Conservation (phyloP, 352 stramenopile genomes). For the Peronospora farinosa region DNA sequence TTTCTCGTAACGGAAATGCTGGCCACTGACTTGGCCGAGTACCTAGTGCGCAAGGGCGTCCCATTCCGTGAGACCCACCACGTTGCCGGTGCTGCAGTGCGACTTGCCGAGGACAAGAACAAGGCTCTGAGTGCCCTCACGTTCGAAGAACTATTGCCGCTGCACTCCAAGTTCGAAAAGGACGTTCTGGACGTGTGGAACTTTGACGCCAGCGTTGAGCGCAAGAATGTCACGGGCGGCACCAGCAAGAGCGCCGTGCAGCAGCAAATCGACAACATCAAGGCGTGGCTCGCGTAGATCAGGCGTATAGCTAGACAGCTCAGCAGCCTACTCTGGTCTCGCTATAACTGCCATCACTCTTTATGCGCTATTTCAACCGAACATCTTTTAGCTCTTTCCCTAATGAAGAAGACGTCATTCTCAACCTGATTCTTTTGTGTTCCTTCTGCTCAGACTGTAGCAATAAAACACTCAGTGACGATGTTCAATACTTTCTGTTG, state of each 20-base stretch:
- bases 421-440: too few relatives aligned
- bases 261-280: constrained; percentile 75
- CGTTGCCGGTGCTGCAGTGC: constrained; percentile 91
- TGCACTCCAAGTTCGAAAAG: constrained; percentile 86
- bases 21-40: constrained; percentile 97
- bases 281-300: constrained; percentile 51
- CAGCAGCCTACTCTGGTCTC: background rate
- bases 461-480: background rate
- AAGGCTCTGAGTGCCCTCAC: constrained; percentile 83
- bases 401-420: constrained; percentile 5
- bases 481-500: background rate
- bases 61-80: constrained; percentile 99
- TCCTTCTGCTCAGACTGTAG: background rate
- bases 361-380: background rate
- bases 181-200: constrained; percentile 88
- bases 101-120: constrained; percentile 86
- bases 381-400: constrained; percentile 7
- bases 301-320: background rate
- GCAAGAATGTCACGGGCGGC: constrained; percentile 85
- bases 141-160: constrained; percentile 82
- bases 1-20: constrained; percentile 98
- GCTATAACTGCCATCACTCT: background rate
- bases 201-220: constrained; percentile 87
- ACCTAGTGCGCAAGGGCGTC: constrained; percentile 97
- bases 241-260: constrained; percentile 75